A percentile compares a stretch with the other conserved stretches of the same genome.
Evolutionary conservation across 805 yeast species (phyloP).

Genomic region (Candida adriatica): DNA sequence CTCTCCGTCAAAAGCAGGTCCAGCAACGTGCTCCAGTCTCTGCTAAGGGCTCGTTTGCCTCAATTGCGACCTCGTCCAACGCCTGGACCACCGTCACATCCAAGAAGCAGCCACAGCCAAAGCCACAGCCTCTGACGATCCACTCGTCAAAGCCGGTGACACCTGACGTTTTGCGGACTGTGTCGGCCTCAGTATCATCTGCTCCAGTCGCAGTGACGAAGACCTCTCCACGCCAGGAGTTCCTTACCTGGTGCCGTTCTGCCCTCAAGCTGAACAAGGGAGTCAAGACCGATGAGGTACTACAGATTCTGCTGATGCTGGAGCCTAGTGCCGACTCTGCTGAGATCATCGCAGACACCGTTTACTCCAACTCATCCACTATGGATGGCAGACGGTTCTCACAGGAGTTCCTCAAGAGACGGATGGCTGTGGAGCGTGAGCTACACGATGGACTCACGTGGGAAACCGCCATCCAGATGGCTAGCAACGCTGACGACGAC

Average conservation of each 20-base stretch:
- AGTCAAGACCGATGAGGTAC: slow-evolving; percentile 70
- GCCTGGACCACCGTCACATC: slow-evolving; percentile 34
- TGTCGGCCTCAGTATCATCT: slow-evolving; percentile 25
- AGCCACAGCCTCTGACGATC: slow-evolving; percentile 8
- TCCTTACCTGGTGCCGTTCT: slow-evolving; percentile 65
- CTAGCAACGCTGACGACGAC: slow-evolving; percentile 34
- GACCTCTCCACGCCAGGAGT: slow-evolving; percentile 48
- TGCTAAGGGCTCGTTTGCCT: slow-evolving; percentile 19
- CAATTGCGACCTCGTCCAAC: slow-evolving; percentile 14
- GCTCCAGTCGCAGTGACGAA: slow-evolving; percentile 5
- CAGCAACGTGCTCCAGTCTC: not conserved
- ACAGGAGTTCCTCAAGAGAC: slow-evolving; percentile 75
- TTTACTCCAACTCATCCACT: slow-evolving; percentile 79
- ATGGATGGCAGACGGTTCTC: slow-evolving; percentile 96
- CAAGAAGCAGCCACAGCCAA: slow-evolving; percentile 14
- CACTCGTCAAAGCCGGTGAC: slow-evolving; percentile 14
- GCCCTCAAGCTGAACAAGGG: slow-evolving; percentile 64
- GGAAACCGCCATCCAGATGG: slow-evolving; percentile 58
- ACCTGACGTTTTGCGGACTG: slow-evolving; percentile 33
- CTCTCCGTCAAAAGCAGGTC: slow-evolving; percentile 16
- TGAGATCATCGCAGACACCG: slow-evolving; percentile 87
- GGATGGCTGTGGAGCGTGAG: slow-evolving; percentile 59
- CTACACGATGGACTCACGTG: slow-evolving; percentile 51
- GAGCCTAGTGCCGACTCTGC: slow-evolving; percentile 70
- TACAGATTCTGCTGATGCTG: slow-evolving; percentile 72